phyloP scores from a whole-genome alignment of 768 basidiomycete genomes.

The Phaeolepiota aurea region DNA sequence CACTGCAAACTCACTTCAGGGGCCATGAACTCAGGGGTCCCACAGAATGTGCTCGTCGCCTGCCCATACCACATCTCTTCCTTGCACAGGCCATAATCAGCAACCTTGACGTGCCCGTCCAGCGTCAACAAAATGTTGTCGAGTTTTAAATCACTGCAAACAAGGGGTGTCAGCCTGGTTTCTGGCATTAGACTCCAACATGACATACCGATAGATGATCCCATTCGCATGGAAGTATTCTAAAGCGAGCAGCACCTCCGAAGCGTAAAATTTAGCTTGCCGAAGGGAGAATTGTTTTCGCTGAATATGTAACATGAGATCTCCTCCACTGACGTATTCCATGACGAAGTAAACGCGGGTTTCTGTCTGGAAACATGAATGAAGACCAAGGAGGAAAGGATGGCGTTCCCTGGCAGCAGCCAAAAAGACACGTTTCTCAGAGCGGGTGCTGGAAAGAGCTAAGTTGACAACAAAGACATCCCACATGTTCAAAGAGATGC shows the following conservation, averaged over 20 bases:
- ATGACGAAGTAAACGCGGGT: conserved; percentile 99
- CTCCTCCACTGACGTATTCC: conserved; percentile 99
- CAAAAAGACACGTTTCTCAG: conserved; percentile 97
- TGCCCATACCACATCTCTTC: conserved; percentile 97
- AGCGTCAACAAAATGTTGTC: conserved; percentile 96
- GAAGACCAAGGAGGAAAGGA: conserved; percentile 92
- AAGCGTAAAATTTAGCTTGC: conserved; percentile 98
- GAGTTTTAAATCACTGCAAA: conserved; percentile 85
- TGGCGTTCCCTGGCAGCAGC: conserved; percentile 96
- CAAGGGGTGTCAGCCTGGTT: conserved; percentile 3
- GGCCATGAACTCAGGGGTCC: conserved; percentile 99
- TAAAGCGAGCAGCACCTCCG: conserved; percentile 89
- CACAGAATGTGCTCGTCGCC: conserved; percentile 98
- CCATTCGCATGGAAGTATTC: conserved; percentile 98
- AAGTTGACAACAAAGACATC: conserved; percentile 8
- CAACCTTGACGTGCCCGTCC: conserved; percentile 97
- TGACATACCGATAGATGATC: conserved; percentile 89
- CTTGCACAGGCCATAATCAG: conserved; percentile 98
- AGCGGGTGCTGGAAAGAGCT: conserved; percentile 76
- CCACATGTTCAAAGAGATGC: conserved; percentile 9
- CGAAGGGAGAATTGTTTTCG: conserved; percentile 97
- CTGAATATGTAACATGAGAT: conserved; percentile 99
- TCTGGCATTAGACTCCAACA: background rate
- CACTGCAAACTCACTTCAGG: conserved; percentile 66
- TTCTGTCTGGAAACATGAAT: conserved; percentile 99